These are phyloP conservation scores for Pezicula carpinea DNA, from an alignment of 2,329 filamentous ascomycete genomes.

Conservation along the genomic window DNA sequence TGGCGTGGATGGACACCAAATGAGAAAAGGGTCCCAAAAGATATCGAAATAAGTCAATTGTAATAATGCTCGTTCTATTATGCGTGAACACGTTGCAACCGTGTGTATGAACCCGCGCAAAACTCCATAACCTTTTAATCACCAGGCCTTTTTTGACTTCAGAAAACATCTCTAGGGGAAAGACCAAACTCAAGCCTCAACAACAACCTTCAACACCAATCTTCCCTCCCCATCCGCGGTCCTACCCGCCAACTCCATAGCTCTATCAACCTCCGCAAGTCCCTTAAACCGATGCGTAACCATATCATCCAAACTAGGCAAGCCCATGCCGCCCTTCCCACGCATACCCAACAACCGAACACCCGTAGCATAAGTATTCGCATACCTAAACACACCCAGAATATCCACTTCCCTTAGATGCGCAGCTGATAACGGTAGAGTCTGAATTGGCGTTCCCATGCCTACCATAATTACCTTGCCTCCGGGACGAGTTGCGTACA, in stretches of 20 bases:
- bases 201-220: slow-evolving; percentile 68
- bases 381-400: slow-evolving; percentile 73
- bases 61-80: not conserved
- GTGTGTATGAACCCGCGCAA: no score
- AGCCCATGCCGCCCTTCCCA: slow-evolving; percentile 36
- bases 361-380: slow-evolving; percentile 70
- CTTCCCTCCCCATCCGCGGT: slow-evolving; percentile 64
- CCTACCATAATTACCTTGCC: slow-evolving; percentile 73
- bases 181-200: slow-evolving; percentile 45
- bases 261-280: slow-evolving; percentile 54
- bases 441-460: slow-evolving; percentile 75
- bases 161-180: no score
- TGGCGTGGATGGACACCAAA: not conserved
- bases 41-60: not conserved
- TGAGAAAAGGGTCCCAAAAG: not conserved
- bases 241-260: slow-evolving; percentile 66
- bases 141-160: no score
- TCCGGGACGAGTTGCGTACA: slow-evolving; percentile 66
- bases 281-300: slow-evolving; percentile 71
- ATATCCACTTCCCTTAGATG: slow-evolving; percentile 74
- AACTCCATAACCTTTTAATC: no score
- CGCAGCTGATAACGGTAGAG: slow-evolving; percentile 66
- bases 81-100: no score
- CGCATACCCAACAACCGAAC: slow-evolving; percentile 51
- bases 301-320: slow-evolving; percentile 64